These are phyloP conservation scores for Chrysanthemum makinoi DNA, from an alignment of 129 eudicot species.

Conservation along the genomic window DNA sequence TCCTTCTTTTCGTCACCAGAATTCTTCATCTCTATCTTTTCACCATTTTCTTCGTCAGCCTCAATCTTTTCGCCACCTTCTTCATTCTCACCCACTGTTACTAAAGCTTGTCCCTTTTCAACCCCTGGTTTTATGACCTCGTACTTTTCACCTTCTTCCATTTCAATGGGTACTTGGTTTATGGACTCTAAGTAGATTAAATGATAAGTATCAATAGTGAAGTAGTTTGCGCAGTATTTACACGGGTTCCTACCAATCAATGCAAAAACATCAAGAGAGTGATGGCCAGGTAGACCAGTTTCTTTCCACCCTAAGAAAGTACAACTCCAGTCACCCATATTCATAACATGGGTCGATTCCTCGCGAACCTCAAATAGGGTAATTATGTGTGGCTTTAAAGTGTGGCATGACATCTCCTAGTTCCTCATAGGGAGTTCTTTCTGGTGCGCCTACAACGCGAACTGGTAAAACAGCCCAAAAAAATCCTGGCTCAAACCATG, in stretches of 20 bases:
- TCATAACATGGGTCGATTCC: constrained; percentile 68
- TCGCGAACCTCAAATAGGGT: constrained; percentile 76
- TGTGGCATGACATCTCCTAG: no score
- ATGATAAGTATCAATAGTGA: constrained; percentile 59
- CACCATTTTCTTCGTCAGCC: no score
- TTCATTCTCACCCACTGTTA: no score
- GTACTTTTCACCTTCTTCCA: constrained; percentile 29
- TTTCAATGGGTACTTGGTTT: constrained; percentile 41
- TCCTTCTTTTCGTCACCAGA: no score
- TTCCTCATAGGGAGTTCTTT: no score
- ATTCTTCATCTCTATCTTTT: no score
- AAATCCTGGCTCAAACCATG: no score
- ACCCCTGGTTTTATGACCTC: neutral
- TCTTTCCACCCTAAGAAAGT: constrained; percentile 76
- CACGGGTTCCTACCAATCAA: constrained; percentile 46
- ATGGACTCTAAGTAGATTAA: constrained; percentile 51
- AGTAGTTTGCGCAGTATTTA: constrained; percentile 55
- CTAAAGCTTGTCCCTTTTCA: no score
- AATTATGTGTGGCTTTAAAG: neutral
- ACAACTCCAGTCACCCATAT: constrained; percentile 59
- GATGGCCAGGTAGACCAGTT: constrained; percentile 65
- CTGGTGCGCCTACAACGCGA: no score
- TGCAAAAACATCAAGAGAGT: constrained; percentile 66
- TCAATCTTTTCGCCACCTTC: no score
- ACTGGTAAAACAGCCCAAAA: no score